These are phyloP conservation scores for Rhizopogon vulgaris DNA, from an alignment of 768 basidiomycete species.

Conservation along the genomic window DNA sequence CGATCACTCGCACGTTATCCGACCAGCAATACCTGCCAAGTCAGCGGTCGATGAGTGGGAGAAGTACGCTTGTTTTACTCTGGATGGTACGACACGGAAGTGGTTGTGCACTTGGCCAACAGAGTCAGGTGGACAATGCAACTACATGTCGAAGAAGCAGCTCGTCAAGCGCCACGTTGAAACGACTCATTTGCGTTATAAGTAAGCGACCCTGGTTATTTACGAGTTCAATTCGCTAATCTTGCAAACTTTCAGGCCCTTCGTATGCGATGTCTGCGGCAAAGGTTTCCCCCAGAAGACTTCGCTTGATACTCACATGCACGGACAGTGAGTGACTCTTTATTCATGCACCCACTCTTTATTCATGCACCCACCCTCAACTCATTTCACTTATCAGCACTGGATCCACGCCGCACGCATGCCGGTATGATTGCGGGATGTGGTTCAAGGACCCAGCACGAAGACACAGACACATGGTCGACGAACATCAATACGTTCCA, in stretches of 20 bases:
- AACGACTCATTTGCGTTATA: constrained; percentile 54
- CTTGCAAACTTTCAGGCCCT: constrained; percentile 35
- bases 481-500: constrained; percentile 45
- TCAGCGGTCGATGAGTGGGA: constrained; percentile 27
- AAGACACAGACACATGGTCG: constrained; percentile 52
- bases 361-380: not conserved
- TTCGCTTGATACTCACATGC: constrained; percentile 50
- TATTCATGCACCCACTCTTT: constrained; percentile 1
- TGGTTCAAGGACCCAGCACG: constrained; percentile 62
- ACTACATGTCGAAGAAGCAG: constrained; percentile 51
- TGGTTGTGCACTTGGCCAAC: constrained; percentile 39
- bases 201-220: constrained; percentile 32
- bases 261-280: constrained; percentile 43
- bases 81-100: constrained; percentile 29
- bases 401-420: constrained; percentile 47
- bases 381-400: constrained; percentile 35
- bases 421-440: constrained; percentile 44
- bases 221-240: not conserved
- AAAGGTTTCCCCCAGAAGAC: constrained; percentile 57
- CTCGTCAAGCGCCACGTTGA: constrained; percentile 65
- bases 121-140: constrained; percentile 29
- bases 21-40: constrained; percentile 19
- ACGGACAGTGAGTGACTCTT: constrained; percentile 39
- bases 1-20: constrained; percentile 14
- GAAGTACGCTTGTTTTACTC: constrained; percentile 26